phyloP scores from a whole-genome alignment of 2,329 filamentous ascomycete species.

The Cytospora paraplurivora region DNA sequence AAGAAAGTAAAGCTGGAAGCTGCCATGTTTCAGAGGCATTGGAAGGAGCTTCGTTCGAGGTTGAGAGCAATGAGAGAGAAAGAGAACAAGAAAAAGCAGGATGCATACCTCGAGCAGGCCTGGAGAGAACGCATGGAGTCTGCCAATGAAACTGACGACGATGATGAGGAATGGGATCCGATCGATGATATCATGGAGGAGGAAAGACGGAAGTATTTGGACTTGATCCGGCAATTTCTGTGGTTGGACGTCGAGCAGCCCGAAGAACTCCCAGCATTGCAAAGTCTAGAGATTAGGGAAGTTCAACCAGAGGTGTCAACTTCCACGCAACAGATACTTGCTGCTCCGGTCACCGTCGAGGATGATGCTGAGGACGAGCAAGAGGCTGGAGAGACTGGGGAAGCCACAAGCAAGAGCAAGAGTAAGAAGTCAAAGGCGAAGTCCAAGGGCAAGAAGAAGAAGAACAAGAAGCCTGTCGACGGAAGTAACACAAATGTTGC shows the following conservation, averaged over 20 bases:
- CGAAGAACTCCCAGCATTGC: conserved; percentile 26
- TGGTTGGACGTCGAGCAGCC: conserved; percentile 40
- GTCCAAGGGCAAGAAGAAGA: conserved; percentile 17
- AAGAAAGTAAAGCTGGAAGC: conserved; percentile 53
- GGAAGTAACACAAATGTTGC: neutral
- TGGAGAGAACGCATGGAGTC: conserved; percentile 44
- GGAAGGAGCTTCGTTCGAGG: conserved; percentile 46
- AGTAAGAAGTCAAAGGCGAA: conserved; percentile 7
- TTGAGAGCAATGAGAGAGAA: conserved; percentile 42
- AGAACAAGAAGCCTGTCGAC: neutral
- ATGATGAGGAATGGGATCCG: conserved; percentile 49
- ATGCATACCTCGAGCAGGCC: conserved; percentile 46
- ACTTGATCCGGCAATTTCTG: conserved; percentile 48
- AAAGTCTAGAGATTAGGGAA: neutral
- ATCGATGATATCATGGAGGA: conserved; percentile 50
- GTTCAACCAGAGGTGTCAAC: neutral
- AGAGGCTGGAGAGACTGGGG: neutral
- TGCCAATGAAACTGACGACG: conserved; percentile 37
- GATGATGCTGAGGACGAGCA: neutral
- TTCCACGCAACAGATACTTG: neutral
- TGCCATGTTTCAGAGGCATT: conserved; percentile 49
- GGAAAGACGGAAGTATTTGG: conserved; percentile 46
- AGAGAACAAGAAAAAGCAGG: conserved; percentile 47
- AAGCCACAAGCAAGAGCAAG: neutral
- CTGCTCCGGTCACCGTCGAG: neutral